Base-by-base conservation (phyloP, 2,329 filamentous ascomycete genomes). In the Trichoderma lentiforme region DNA sequence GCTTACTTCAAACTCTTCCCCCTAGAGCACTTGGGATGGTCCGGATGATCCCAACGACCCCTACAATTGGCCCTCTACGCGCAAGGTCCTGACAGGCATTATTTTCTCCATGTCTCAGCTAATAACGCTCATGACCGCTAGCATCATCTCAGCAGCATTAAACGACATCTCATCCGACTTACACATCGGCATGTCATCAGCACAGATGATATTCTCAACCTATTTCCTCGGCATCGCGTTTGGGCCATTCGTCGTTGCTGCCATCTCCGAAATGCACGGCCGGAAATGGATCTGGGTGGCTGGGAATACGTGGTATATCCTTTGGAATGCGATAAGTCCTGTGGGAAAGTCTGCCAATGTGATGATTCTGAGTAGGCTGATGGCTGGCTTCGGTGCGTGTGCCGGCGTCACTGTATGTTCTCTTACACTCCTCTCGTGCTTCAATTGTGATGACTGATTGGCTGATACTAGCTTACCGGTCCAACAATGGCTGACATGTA, bases 61-160 rank as follows among this genome's bases (percentile, higher is more conserved):
- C 2, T 63, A 63, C 60, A 63, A 63, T 11, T 93, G 91, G 91
- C 80, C 86, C 3, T 30, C 61, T 8, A 14, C 11, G 7, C 74
- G 72, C 24, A 77, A 77, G 65, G 66, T 75, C 34, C 51, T 71
- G 3, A 78, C 79, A 47, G 78, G 74, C 6, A 43, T 82, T 24
- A 72, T 82, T 30, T 76, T 78, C 53, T 82, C 81, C 0, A 73
- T 78, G 3, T 77, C 79, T 9, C 76, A 81, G 24, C 78, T 83
- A 5, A 78, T 82, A 7, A 82, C 80, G 0, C 73, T 80, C 21
- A 80, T 82, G 78, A 79, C 81, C 0, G 79, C 80, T 1, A 79
- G 78, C 63, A 82, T 82, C 74, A 78, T 81, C n/a, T 80, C 81
- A 0, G 76, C 81, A 0, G 81, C 80, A 0, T 75, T 83, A 0